Evolutionary conservation across 495 filamentous ascomycete species (phyloP), one percentile per base, ranked within the genome.

Genomic region (Neurospora sp.): DNA sequence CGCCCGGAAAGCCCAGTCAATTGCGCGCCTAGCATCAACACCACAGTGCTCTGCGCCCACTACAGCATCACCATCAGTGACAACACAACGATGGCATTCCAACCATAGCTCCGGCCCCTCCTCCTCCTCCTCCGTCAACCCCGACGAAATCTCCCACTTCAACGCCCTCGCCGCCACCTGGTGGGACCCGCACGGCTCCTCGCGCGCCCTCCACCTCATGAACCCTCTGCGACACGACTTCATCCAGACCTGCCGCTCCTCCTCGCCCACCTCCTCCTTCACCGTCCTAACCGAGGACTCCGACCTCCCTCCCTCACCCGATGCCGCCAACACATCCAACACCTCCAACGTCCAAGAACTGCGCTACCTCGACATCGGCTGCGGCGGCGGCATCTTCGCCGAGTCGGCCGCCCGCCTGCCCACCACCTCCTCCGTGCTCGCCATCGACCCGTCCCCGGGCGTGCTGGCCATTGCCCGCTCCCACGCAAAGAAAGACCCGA

Each of bases 121-220:
- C 61, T 69, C 78, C 31, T 27, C 27, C 39, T 84, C 87, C 73
- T 90, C 92, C 76, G 91, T 98, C 81, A 94, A 94, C 79, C 87
- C 90, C 70, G 86, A 89, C 77, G 96, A 99, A 84, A 86, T 98
- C 73, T 91, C 93, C 47, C 96, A 99, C 84, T 99, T 99, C 87
- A 92, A 93, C 77, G 87, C 89, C 74, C 93, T 99, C 73, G 96
- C 96, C 78, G 92, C 90, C 76, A 90, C 89, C 77, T 99, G 96
- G 96, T 99, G 96, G 96, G 96, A 98, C 82, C 93, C 96, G 3
- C 90, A 96, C 82, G 96, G 96, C 70, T 89, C 94, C 22, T 98
- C 94, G 0, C 89, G 94, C 16, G 90, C 97, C 74, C 90, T 99
- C 3, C 96, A 98, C 81, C 90, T 96, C 69, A 98, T 99, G 96